Evolutionary conservation across 306 rosid species (phyloP), one percentile per base, ranked within the genome.

Genomic region (Arachis hypogaea): DNA sequence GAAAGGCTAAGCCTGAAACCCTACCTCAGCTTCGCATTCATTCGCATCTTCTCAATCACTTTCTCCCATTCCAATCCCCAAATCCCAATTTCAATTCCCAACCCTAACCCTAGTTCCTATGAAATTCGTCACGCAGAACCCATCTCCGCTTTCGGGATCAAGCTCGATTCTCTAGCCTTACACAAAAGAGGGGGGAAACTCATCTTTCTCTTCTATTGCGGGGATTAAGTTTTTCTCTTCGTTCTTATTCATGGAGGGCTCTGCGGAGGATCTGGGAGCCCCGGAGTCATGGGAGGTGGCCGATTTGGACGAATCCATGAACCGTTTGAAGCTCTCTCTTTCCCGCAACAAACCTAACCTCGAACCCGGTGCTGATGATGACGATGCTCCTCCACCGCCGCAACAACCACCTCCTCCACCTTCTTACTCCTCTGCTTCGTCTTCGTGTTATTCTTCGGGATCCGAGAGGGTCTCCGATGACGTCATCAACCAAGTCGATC

Each of bases 241-340:
- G 49, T 58, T 63, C 54, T 40, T 10, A 8, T 36, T 79, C 87
- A 68, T 89, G 98, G 97, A 85, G 89, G 94, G 92, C 94, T 89
- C 96, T 87, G 87, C 79, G 61, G 96, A 89, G 71, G 98, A 93
- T 88, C 84, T 82, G 78, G 96, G 93, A 86, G 97, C 98, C 81
- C 98, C 97, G 41, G 97, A 91, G 76, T 91, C 98, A 73, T 91
- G 98, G 98, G 98, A 94, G 91, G 90, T 84, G 68, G 88, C 97
- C 49, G 93, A 88, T 81, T 86, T 94, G 85, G 97, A 88, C 75
- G 93, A 86, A 73, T 88, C 94, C 74, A 80, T 94, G 94, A 80
- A 59, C 79, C 96, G 95, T 65, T 85, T 94, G 81, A 88, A 89
- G 78, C 82, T 94, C 70, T 81, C 89, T 79, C 91, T 94, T 51